These are phyloP conservation scores for Triticum monococcum DNA, from an alignment of 176 grass and related monocot species.

Conservation along the genomic window DNA sequence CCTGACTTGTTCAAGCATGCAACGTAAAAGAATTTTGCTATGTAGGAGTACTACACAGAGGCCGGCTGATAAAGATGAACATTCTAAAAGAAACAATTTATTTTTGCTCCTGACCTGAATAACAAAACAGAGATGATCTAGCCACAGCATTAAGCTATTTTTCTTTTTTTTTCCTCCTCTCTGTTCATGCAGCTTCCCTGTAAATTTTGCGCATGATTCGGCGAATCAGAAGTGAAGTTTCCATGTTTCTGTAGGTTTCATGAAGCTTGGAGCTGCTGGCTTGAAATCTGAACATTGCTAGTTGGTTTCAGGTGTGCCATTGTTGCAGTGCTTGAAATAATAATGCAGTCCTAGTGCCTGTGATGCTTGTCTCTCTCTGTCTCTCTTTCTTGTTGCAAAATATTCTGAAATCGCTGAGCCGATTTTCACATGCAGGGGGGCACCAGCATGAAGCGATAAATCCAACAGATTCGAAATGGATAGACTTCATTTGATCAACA, in stretches of 20 bases:
- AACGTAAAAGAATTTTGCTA: neutral
- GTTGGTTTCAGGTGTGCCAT: too few relatives aligned
- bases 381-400: neutral
- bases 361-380: neutral
- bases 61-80: neutral
- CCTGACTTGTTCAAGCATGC: constrained; percentile 12
- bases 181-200: too few relatives aligned
- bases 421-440: constrained; percentile 11
- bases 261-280: too few relatives aligned
- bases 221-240: too few relatives aligned
- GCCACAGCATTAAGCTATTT: neutral
- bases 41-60: neutral
- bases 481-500: neutral
- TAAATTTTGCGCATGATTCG: too few relatives aligned
- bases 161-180: too few relatives aligned
- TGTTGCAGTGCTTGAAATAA: too few relatives aligned
- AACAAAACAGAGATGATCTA: constrained; percentile 6
- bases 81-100: neutral
- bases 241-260: too few relatives aligned
- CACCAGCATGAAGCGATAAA: neutral
- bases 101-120: neutral
- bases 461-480: constrained; percentile 20
- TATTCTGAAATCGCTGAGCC: neutral
- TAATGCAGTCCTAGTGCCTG: too few relatives aligned
- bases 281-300: too few relatives aligned